Conservation (phyloP, 2,329 filamentous ascomycete species). For the Didymella exigua region DNA sequence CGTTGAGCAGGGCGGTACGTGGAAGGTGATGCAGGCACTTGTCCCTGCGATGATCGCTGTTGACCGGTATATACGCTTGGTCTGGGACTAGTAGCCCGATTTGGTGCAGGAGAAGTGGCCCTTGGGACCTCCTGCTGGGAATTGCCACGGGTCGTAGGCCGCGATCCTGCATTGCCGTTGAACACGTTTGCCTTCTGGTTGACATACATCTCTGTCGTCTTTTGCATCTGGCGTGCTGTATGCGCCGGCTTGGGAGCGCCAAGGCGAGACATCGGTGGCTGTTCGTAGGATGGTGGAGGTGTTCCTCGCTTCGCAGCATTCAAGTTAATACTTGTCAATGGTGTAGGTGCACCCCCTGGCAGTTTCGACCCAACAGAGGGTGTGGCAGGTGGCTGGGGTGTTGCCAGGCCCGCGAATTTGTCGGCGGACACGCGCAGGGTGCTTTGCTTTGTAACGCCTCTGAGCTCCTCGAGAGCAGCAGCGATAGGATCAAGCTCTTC, state of each 20-base stretch:
- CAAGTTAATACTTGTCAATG: constrained; percentile 52
- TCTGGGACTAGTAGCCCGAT: constrained; percentile 62
- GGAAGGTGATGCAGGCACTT: constrained; percentile 17
- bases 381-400: constrained; percentile 65
- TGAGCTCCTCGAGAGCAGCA: constrained; percentile 87
- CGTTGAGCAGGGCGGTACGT: constrained; percentile 15
- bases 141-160: constrained; percentile 62
- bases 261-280: constrained; percentile 70
- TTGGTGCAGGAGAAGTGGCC: constrained; percentile 69
- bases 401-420: constrained; percentile 89
- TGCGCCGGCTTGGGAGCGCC: constrained; percentile 91
- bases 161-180: constrained; percentile 54
- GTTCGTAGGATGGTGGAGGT: constrained; percentile 85
- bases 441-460: constrained; percentile 82
- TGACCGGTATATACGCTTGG: constrained; percentile 56
- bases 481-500: constrained; percentile 87
- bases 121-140: constrained; percentile 54
- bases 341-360: constrained; percentile 51
- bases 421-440: constrained; percentile 90
- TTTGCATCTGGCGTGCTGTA: constrained; percentile 93
- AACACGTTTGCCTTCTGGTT: constrained; percentile 85
- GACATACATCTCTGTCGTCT: constrained; percentile 87
- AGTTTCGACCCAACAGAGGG: constrained; percentile 48
- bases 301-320: constrained; percentile 70
- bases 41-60: constrained; percentile 21